A percentile compares a stretch with the other conserved stretches of the same genome.
Conservation (phyloP, 371 early-diverging fungal genomes). For the Circinella umbellata region DNA sequence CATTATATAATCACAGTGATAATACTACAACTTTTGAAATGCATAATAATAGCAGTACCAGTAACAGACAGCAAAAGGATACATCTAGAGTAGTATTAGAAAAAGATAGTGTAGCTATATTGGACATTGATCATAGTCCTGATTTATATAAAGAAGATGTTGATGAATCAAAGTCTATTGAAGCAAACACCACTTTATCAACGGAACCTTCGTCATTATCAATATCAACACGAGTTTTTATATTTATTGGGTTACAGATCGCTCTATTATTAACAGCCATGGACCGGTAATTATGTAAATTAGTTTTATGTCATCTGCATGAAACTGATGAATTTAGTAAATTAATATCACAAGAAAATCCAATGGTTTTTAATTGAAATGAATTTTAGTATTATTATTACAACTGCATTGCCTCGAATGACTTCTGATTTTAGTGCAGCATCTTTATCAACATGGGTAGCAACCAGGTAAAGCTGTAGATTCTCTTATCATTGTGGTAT, state of each 20-base stretch:
- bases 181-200: not conserved
- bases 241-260: slow-evolving; percentile 3
- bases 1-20: too few relatives aligned
- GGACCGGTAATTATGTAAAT: not conserved
- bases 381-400: slow-evolving; percentile 1
- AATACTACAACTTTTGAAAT: too few relatives aligned
- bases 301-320: not conserved
- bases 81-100: too few relatives aligned
- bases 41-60: too few relatives aligned
- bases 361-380: not conserved
- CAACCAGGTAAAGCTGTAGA: not conserved
- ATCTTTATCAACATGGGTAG: not conserved
- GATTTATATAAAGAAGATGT: not conserved
- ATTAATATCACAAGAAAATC: too few relatives aligned
- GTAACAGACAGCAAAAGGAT: too few relatives aligned
- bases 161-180: not conserved
- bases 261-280: not conserved
- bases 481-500: not conserved
- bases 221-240: not conserved
- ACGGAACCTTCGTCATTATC: not conserved
- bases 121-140: too few relatives aligned
- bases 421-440: not conserved
- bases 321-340: too few relatives aligned
- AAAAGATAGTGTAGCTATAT: too few relatives aligned
- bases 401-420: slow-evolving; percentile 1